Evolutionary conservation across 805 yeast species (phyloP), one percentile per base, ranked within the genome.

Genomic region (Debaryomyces prosopidis): DNA sequence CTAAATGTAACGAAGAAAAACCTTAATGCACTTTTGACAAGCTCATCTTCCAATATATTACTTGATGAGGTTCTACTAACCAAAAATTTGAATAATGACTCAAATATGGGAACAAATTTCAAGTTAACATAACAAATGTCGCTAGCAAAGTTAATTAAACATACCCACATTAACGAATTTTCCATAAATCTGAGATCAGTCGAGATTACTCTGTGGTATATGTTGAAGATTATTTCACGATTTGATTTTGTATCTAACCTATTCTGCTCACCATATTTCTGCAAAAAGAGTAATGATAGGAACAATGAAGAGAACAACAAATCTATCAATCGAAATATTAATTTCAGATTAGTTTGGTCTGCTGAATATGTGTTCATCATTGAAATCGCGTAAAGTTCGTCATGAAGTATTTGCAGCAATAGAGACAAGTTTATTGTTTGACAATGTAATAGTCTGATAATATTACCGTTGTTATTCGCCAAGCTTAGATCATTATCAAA

Each of bases 61-160:
- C 27, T 33, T 33, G 54, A 44, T 20, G 36, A 36, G 20, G 20
- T 18, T 6, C 41, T 27, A 7, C 43, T 36, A 12, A 60, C 43
- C 19, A 64, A 44, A 11, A 46, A 39, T 8, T 52, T 52, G 37
- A 66, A 55, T 10, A 64, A 40, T 9, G 48, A 44, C 10, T 50
- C 50, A 39, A 66, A 60, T 0, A 50, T 36, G 1, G 52, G 44
- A 17, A 58, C 56, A 18, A 46, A 50, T 18, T 56, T 38, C 14
- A 66, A 41, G 40, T 66, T 66, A 10, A 60, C 47, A 42, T 60
- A 62, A 44, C 71, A 66, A 1, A 58, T 44, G 40, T 66, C 70
- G 33, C 63, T 63, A 4, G 65, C 60, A 27, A 57, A 53, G 40
- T 65, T 62, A 44, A 67, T 49, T 39, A 68, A 49, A 15, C 56